Percentiles rank a stretch among this genome's conserved stretches.
Conservation (phyloP, 2,329 filamentous ascomycete genomes). For the Herpotrichia juniperi region DNA sequence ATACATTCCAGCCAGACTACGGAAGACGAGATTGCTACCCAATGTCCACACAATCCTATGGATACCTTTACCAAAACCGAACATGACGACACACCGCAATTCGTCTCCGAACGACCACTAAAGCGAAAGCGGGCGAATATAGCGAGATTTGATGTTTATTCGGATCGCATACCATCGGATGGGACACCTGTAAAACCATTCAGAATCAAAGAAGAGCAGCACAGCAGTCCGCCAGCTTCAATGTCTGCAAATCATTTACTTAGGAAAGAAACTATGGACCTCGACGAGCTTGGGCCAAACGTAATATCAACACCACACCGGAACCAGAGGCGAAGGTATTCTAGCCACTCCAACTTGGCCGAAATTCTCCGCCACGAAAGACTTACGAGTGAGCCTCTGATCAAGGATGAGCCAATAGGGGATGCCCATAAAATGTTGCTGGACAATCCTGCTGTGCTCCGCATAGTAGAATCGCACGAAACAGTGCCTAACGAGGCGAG, state of each 20-base stretch:
- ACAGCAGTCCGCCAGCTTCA: slow-evolving; percentile 40
- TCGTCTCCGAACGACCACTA: slow-evolving; percentile 50
- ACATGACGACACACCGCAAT: slow-evolving; percentile 49
- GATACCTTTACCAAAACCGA: slow-evolving; percentile 11
- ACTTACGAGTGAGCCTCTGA: slow-evolving; percentile 33
- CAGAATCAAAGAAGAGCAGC: slow-evolving; percentile 48
- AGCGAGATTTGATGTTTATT: slow-evolving; percentile 21
- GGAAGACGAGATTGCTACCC: slow-evolving; percentile 38
- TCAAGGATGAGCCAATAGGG: slow-evolving; percentile 20
- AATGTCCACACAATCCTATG: slow-evolving; percentile 11
- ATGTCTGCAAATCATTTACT: slow-evolving; percentile 19
- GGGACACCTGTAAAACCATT: slow-evolving; percentile 39
- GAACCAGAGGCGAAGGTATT: slow-evolving; percentile 9
- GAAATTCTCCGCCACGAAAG: slow-evolving; percentile 29
- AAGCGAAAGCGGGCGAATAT: slow-evolving; percentile 48
- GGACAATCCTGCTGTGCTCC: neutral
- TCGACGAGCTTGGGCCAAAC: slow-evolving; percentile 45
- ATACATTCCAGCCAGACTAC: slow-evolving; percentile 53
- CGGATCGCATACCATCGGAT: slow-evolving; percentile 27
- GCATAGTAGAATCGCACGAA: neutral
- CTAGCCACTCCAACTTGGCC: slow-evolving; percentile 14
- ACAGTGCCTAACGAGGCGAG: neutral
- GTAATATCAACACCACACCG: slow-evolving; percentile 39
- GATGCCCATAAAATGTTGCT: slow-evolving; percentile 2
- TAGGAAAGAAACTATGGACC: slow-evolving; percentile 51